Base-by-base conservation (phyloP, 192 early-diverging fungal species). In the Coemansia sp. region DNA sequence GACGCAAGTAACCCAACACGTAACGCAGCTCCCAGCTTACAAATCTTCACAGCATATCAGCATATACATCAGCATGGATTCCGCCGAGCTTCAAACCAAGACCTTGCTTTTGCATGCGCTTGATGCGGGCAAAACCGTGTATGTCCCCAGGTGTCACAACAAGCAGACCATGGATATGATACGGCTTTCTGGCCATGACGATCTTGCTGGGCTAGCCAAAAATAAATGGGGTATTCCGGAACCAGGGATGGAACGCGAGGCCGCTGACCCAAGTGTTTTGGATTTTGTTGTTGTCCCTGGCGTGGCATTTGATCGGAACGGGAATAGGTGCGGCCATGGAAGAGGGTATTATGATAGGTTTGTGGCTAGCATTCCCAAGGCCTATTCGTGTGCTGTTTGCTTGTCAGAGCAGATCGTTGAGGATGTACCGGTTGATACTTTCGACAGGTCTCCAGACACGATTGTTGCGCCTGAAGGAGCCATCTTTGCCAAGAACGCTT, bases 211-310 rank as follows among this genome's bases (percentile, higher is more conserved):
- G 0, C 38, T 78, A 32, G 17, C 32, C 0, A 14, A 8, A 33
- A 77, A 77, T 54, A 56, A 35, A 28, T 83, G 81, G 81, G 81
- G 81, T 36, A 83, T 83, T 60, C 67, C 61, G 18, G 81, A 78
- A 22, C 81, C 81, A 1, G 11, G 35, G 3, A 2, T 5, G 41
- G 56, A 66, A 0, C 11, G 55, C 1, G 55, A 9, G n/a, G 39
- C 62, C 0, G 81, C 72, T 35, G 75, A 83, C 5, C 75, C 81
- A 0, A 6, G 3, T 9, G 0, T 54, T 2, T 28, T 83, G 22
- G 81, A 83, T 14, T 78, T 83, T 65, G 48, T 83, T 17, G 59
- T 78, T 35, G 76, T 84, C 1, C 81, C 81, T 0, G 81, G 81
- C 0, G 67, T 84, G 7, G 81, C 81, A 1, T 84, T 84, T 54